Conservation (phyloP, 2,329 filamentous ascomycete species). For the Trichoderma brevicompactum region DNA sequence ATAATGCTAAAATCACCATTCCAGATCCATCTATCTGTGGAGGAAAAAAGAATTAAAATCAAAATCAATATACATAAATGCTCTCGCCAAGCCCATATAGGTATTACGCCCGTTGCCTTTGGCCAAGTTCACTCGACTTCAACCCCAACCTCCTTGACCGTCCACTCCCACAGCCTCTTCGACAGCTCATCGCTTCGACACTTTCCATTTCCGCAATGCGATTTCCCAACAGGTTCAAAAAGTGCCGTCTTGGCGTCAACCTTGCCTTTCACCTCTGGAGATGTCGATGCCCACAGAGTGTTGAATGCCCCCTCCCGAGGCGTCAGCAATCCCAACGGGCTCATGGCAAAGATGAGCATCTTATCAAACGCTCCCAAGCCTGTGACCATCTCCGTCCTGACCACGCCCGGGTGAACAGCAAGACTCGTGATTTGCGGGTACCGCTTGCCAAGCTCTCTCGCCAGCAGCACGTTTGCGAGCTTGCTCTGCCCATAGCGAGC, state of each 20-base stretch:
- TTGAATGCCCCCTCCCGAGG: constrained; percentile 20
- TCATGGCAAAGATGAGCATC: background rate
- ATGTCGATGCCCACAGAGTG: constrained; percentile 24
- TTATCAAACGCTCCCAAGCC: constrained; percentile 3
- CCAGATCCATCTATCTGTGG: background rate
- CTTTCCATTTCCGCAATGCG: constrained; percentile 31
- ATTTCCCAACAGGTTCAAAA: constrained; percentile 41
- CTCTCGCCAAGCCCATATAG: background rate
- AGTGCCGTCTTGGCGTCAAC: constrained; percentile 41
- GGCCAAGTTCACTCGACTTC: background rate
- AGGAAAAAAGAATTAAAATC: too few species aligned
- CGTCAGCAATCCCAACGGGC: constrained; percentile 31
- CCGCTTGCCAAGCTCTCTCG: constrained; percentile 36
- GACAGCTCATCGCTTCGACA: constrained; percentile 37
- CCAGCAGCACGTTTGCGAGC: constrained; percentile 40
- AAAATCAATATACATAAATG: background rate
- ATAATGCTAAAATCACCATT: background rate
- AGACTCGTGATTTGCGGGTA: constrained; percentile 36
- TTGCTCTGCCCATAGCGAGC: constrained; percentile 41
- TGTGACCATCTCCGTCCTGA: constrained; percentile 37
- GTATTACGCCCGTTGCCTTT: background rate
- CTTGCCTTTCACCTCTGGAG: constrained; percentile 6
- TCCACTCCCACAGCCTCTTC: constrained; percentile 45
- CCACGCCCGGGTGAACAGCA: constrained; percentile 38
- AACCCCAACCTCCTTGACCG: constrained; percentile 37